Evolutionary conservation across 768 basidiomycete genomes (phyloP).

Genomic region (Phaeotremella skinneri): DNA sequence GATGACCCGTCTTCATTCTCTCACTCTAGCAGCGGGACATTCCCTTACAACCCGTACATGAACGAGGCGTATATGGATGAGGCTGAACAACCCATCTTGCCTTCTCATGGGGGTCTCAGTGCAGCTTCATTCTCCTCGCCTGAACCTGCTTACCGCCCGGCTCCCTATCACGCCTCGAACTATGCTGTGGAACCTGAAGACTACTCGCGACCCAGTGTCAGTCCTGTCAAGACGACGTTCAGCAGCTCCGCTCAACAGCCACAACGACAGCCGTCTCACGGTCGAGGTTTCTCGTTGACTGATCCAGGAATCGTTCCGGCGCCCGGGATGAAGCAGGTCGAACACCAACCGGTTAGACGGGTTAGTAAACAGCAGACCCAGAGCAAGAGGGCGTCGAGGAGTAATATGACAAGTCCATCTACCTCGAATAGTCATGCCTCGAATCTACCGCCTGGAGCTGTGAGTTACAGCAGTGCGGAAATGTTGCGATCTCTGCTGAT

Average conservation of each 20-base stretch:
- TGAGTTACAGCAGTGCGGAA: conserved; percentile 23
- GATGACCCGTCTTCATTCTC: conserved; percentile 27
- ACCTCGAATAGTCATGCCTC: conserved; percentile 19
- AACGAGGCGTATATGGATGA: conserved; percentile 33
- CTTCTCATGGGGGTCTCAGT: conserved; percentile 16
- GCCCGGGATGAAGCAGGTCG: conserved; percentile 57
- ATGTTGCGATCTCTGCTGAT: neutral
- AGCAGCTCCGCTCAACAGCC: conserved; percentile 9
- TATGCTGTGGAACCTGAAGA: conserved; percentile 52
- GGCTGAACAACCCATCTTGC: conserved; percentile 37
- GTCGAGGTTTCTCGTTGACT: conserved; percentile 71
- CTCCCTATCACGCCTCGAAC: conserved; percentile 46
- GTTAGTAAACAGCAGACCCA: conserved; percentile 62
- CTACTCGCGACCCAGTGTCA: conserved; percentile 12
- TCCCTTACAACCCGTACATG: conserved; percentile 17
- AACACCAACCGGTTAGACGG: conserved; percentile 60
- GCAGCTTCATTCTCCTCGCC: conserved; percentile 18
- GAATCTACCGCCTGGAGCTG: conserved; percentile 46
- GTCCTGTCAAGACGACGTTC: conserved; percentile 11
- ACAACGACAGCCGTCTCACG: conserved; percentile 53
- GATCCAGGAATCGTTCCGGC: conserved; percentile 81
- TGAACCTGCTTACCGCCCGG: conserved; percentile 48
- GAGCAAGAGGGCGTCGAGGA: conserved; percentile 27
- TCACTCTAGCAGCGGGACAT: conserved; percentile 13
- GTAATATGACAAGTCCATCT: conserved; percentile 35